Base-by-base conservation (phyloP, 495 filamentous ascomycete species). In the Letharia columbiana region DNA sequence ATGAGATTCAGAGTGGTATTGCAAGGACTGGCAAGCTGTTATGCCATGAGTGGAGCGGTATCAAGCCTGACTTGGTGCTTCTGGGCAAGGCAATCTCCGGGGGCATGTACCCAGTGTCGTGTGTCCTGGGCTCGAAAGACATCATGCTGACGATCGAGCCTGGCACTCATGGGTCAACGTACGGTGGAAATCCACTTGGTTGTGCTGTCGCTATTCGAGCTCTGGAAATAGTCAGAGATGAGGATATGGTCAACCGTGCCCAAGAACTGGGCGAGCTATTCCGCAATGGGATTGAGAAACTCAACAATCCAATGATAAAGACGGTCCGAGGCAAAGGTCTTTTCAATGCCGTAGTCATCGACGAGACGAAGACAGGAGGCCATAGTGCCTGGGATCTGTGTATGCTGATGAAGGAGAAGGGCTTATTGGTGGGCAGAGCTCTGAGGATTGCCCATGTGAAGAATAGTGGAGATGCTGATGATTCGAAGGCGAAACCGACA, bases 1-100 rank as follows among this genome's bases (percentile, higher is more conserved):
- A 99, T 73, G 94, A 99, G 84, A 97, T 99, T 73, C 94, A 99
- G 77, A 99, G 95, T 35, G 87, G 93, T 70, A 96, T 99, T 77
- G 95, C 92, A 62, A 86, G 94, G 63, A 98, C 95, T 18, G 94
- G 94, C 35, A 88, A 88, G 71, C 87, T 99, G 76, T 82, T 99
- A 37, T 98, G 94, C 81, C 87, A 87, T 71, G 87, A 98, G 76
- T 97, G 95, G 91, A 88, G 90, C 62, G 89, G 87, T 66, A 90
- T 99, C 80, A 94, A 92, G 79, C 94, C 94, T 20, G 95, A 99
- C 74, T 79, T 99, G 73, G 88, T 99, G 39, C 84, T 96, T 61
- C 84, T 99, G 50, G 94, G 94, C 68, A 99, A 99, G 81, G 94
- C 94, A 67, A 93, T 99, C 72, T 96, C 91, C 49, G 94, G 94